Evolutionary conservation across 1,139 yeast species (phyloP).

Genomic region (Taiozyma onychis): DNA sequence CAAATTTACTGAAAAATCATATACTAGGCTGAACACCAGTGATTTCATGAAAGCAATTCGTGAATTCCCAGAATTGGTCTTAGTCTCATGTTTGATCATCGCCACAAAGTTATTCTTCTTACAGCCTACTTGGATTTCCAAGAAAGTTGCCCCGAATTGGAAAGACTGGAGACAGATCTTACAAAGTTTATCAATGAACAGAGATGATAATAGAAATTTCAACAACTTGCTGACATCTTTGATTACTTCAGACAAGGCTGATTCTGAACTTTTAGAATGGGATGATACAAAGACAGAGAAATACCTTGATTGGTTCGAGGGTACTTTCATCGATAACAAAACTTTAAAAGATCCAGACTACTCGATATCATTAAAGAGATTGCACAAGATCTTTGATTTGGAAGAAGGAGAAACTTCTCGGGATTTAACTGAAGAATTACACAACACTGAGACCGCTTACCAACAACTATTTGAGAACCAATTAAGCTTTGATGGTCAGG

Average conservation of each 20-base stretch:
- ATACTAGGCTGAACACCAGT: background rate
- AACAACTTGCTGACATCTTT: conserved; percentile 4
- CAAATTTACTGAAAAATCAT: background rate
- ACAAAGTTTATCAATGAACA: conserved; percentile 2
- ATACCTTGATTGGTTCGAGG: conserved; percentile 42
- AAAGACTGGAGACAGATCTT: conserved; percentile 10
- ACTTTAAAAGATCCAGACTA: conserved; percentile 11
- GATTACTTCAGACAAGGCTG: conserved; percentile 3
- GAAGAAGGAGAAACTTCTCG: conserved; percentile 12
- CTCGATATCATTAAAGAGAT: conserved; percentile 32
- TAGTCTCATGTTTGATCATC: conserved; percentile 11
- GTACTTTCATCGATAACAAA: conserved; percentile 25
- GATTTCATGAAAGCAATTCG: background rate
- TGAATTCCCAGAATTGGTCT: conserved; percentile 17
- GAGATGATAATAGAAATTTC: conserved; percentile 4
- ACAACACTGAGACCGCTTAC: conserved; percentile 1
- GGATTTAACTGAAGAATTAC: background rate
- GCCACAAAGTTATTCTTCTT: conserved; percentile 16
- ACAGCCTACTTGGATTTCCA: conserved; percentile 1
- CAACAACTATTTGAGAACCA: background rate
- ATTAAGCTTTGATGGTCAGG: background rate
- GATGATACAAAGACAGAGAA: conserved; percentile 33
- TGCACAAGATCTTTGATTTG: conserved; percentile 33
- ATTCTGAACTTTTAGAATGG: conserved; percentile 33
- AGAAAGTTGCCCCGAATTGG: conserved; percentile 3